phyloP scores from a whole-genome alignment of 805 yeast genomes.

The Saccharomyces mikatae region DNA sequence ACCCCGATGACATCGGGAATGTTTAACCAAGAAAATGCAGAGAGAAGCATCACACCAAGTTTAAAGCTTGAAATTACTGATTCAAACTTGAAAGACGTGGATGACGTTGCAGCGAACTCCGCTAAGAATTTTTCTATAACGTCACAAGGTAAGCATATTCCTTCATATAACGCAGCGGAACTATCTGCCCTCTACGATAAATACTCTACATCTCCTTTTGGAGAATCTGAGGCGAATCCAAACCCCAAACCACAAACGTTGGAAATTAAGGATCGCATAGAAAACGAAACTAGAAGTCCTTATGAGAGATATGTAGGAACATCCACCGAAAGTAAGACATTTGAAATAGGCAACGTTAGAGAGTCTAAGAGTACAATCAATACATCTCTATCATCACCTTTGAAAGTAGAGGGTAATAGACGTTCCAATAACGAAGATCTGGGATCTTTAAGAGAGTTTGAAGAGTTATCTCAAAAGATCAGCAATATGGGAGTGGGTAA shows the following conservation, averaged over 20 bases:
- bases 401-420: not conserved
- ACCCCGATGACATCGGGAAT: not conserved
- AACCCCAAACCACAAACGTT: slow-evolving; percentile 7
- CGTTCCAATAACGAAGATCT: slow-evolving; percentile 3
- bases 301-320: slow-evolving; percentile 22
- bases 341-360: slow-evolving; percentile 20
- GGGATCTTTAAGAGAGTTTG: slow-evolving; percentile 8
- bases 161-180: slow-evolving; percentile 3
- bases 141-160: slow-evolving; percentile 4
- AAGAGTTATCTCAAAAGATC: slow-evolving; percentile 17
- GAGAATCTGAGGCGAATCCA: slow-evolving; percentile 1
- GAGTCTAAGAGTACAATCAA: slow-evolving; percentile 16
- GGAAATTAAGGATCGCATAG: slow-evolving; percentile 6
- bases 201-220: slow-evolving; percentile 14
- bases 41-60: not conserved
- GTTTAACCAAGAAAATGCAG: not conserved
- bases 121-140: slow-evolving; percentile 1
- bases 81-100: slow-evolving; percentile 6
- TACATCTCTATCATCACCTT: not conserved
- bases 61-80: slow-evolving; percentile 5
- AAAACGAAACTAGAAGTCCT: slow-evolving; percentile 14
- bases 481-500: slow-evolving; percentile 12
- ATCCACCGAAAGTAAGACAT: slow-evolving; percentile 13
- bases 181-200: slow-evolving; percentile 17
- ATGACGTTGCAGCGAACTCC: not conserved